A percentile compares a stretch with the other conserved stretches of the same genome.
Conservation (phyloP, 768 basidiomycete genomes). For the Tephrocybe sp. region DNA sequence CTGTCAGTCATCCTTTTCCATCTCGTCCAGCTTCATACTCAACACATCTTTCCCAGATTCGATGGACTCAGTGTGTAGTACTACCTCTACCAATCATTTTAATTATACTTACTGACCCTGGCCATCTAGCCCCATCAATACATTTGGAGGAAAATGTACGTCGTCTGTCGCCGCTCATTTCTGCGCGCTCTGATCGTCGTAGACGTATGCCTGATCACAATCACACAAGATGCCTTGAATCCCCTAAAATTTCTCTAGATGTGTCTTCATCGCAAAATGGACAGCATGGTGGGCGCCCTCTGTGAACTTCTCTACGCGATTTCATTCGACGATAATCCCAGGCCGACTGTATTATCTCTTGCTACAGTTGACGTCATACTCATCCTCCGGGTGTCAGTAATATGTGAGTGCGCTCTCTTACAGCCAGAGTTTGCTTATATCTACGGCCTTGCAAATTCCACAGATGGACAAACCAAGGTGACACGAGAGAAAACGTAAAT, state of each 20-base stretch:
- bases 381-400: conserved; percentile 21
- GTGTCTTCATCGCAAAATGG: conserved; percentile 20
- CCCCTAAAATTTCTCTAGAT: conserved; percentile 7
- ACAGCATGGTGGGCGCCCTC: conserved; percentile 17
- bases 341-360: conserved; percentile 21
- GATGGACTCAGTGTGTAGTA: conserved; percentile 19
- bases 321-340: conserved; percentile 1
- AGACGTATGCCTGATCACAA: too few relatives aligned
- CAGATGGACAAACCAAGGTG: conserved; percentile 18
- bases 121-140: conserved; percentile 2
- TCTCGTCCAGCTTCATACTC: neutral
- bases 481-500: neutral
- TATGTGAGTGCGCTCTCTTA: conserved; percentile 18
- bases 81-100: neutral
- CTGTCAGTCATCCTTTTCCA: conserved; percentile 19
- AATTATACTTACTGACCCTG: neutral
- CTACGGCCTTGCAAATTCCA: neutral
- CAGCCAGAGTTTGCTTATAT: neutral
- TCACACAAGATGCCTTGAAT: conserved; percentile 4
- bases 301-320: neutral
- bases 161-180: neutral
- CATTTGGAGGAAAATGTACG: conserved; percentile 5
- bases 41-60: conserved; percentile 13
- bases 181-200: neutral
- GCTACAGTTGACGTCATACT: conserved; percentile 24